Conservation (phyloP, 805 yeast species). For the Scheffersomyces coipomensis region DNA sequence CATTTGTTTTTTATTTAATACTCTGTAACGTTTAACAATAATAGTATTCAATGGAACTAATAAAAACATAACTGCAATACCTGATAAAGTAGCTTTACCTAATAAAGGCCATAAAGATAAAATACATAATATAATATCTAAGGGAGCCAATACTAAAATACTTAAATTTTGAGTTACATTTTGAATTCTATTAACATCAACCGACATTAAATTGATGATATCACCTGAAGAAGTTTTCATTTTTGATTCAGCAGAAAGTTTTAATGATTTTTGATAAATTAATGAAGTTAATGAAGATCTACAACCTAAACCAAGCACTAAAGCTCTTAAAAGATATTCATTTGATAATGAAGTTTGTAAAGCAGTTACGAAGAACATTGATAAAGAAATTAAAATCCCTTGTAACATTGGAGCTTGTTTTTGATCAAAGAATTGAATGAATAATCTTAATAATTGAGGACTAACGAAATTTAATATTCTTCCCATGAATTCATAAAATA, state of each 20-base stretch:
- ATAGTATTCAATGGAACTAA: conserved; percentile 59
- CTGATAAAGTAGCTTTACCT: conserved; percentile 60
- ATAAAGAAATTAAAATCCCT: conserved; percentile 62
- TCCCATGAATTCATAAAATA: conserved; percentile 21
- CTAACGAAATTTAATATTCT: conserved; percentile 54
- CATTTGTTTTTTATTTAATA: conserved; percentile 55
- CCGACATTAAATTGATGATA: conserved; percentile 74
- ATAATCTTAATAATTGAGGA: conserved; percentile 72
- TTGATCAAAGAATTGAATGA: conserved; percentile 58
- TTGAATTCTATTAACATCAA: conserved; percentile 68
- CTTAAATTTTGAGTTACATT: conserved; percentile 55
- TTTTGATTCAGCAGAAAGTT: conserved; percentile 64
- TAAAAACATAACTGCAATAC: conserved; percentile 49
- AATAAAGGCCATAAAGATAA: conserved; percentile 53
- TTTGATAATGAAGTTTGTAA: conserved; percentile 62
- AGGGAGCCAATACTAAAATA: conserved; percentile 57
- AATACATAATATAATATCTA: conserved; percentile 52
- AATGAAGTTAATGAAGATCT: conserved; percentile 66
- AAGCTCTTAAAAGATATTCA: conserved; percentile 60
- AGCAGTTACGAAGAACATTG: conserved; percentile 63
- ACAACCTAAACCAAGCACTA: conserved; percentile 61
- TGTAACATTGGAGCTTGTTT: conserved; percentile 43
- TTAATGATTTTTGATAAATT: conserved; percentile 68
- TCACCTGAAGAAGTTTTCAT: conserved; percentile 69
- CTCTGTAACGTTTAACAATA: conserved; percentile 45